Conservation (phyloP, 768 basidiomycete genomes). For the Imleria badia region DNA sequence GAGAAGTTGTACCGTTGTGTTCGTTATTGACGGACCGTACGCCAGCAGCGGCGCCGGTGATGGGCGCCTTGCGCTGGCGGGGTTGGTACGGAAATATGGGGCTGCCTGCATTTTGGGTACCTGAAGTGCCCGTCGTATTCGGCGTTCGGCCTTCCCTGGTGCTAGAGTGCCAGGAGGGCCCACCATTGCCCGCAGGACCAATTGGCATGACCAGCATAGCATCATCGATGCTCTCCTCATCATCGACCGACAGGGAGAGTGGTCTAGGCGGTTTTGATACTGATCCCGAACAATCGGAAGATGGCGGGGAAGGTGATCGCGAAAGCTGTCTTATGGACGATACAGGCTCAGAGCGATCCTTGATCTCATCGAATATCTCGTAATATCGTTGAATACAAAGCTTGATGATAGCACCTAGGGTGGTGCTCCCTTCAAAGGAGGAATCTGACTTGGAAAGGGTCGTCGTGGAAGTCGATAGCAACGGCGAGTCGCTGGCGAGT, state of each 20-base stretch:
- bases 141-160: slow-evolving; percentile 11
- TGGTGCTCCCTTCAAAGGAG: slow-evolving; percentile 49
- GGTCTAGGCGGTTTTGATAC: slow-evolving; percentile 23
- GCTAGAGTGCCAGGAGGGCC: slow-evolving; percentile 3
- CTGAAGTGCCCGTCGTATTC: slow-evolving; percentile 28
- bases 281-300: slow-evolving; percentile 20
- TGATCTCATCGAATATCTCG: slow-evolving; percentile 83
- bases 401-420: slow-evolving; percentile 69
- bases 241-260: slow-evolving; percentile 40
- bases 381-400: slow-evolving; percentile 82
- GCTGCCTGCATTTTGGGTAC: slow-evolving; percentile 9
- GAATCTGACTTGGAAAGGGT: slow-evolving; percentile 27
- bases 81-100: slow-evolving; percentile 34
- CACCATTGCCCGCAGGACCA: slow-evolving; percentile 39
- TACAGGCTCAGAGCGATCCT: slow-evolving; percentile 65
- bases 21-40: slow-evolving; percentile 39
- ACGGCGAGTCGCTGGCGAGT: slow-evolving; percentile 30
- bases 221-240: slow-evolving; percentile 76
- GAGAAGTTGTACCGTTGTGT: slow-evolving; percentile 23
- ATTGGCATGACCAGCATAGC: slow-evolving; percentile 73
- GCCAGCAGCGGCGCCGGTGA: slow-evolving; percentile 13
- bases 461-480: slow-evolving; percentile 17
- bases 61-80: slow-evolving; percentile 41
- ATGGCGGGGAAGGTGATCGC: slow-evolving; percentile 31
- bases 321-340: slow-evolving; percentile 27